Conservation (phyloP, 2,329 filamentous ascomycete genomes). For the Trichoderma sp. region DNA sequence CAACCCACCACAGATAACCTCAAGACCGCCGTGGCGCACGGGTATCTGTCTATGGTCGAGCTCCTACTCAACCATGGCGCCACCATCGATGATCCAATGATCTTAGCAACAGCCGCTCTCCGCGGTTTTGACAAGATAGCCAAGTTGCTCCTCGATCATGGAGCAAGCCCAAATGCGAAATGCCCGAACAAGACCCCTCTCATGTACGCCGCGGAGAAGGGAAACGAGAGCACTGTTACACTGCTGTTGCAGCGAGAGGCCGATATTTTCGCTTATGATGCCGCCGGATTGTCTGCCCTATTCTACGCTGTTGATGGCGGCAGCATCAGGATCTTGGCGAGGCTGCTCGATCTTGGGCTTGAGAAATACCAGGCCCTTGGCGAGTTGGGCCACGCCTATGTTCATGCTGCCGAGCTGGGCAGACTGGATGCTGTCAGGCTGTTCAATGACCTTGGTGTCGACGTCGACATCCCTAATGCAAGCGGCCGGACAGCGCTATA, state of each 20-base stretch:
- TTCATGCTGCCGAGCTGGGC: not conserved
- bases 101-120: not conserved
- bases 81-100: not conserved
- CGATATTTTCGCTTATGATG: not conserved
- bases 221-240: not conserved
- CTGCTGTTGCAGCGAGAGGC: conserved; percentile 19
- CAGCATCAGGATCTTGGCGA: not conserved
- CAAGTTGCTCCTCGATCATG: conserved; percentile 16
- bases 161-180: conserved; percentile 1
- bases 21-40: not conserved
- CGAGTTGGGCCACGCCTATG: not conserved
- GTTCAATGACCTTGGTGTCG: conserved; percentile 9
- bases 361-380: not conserved
- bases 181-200: conserved; percentile 11
- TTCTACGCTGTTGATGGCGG: conserved; percentile 18
- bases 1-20: not conserved
- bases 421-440: not conserved
- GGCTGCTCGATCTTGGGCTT: conserved; percentile 12
- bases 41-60: not conserved
- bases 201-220: conserved; percentile 11
- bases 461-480: not conserved
- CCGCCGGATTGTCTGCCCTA: not conserved
- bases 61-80: conserved; percentile 21
- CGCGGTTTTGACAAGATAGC: conserved; percentile 1
- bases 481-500: conserved; percentile 10